Percentiles rank a stretch among this genome's conserved stretches.
Evolutionary conservation across 768 basidiomycete genomes (phyloP).

Genomic region (Podaxis rugospora): DNA sequence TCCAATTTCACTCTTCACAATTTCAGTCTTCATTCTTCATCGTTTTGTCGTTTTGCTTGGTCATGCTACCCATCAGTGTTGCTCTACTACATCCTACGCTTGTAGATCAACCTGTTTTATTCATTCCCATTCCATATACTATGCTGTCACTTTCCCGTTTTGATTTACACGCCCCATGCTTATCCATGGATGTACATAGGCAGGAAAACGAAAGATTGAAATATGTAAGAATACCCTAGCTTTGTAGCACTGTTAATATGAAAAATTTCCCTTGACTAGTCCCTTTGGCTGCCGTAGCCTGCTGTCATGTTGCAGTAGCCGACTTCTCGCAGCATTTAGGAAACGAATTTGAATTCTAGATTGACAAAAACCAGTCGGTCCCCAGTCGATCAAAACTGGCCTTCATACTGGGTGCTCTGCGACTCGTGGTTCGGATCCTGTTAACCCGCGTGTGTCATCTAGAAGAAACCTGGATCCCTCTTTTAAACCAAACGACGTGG

Average conservation of each 20-base stretch:
- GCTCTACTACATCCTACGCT: background rate
- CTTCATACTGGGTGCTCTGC: too few species aligned
- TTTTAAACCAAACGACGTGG: too few species aligned
- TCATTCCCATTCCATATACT: background rate
- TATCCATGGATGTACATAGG: background rate
- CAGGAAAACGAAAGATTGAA: slow-evolving; percentile 8
- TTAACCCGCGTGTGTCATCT: too few species aligned
- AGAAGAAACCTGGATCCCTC: too few species aligned
- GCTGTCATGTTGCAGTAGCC: too few species aligned
- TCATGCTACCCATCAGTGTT: background rate
- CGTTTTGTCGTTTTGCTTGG: background rate
- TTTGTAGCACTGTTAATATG: slow-evolving; percentile 4
- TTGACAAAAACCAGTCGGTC: too few species aligned
- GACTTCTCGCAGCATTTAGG: too few species aligned
- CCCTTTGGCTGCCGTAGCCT: background rate
- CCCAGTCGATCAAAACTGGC: too few species aligned
- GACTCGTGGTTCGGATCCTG: too few species aligned
- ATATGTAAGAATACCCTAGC: slow-evolving; percentile 8
- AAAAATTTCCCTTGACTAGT: background rate
- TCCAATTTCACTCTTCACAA: background rate
- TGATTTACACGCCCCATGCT: background rate
- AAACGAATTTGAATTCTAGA: too few species aligned
- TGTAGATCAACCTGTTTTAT: background rate
- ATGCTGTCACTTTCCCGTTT: background rate
- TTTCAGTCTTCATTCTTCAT: background rate